Percentiles rank a stretch among this genome's conserved stretches.
phyloP scores from a whole-genome alignment of 2,329 filamentous ascomycete species.

The Phialophora verrucosa region DNA sequence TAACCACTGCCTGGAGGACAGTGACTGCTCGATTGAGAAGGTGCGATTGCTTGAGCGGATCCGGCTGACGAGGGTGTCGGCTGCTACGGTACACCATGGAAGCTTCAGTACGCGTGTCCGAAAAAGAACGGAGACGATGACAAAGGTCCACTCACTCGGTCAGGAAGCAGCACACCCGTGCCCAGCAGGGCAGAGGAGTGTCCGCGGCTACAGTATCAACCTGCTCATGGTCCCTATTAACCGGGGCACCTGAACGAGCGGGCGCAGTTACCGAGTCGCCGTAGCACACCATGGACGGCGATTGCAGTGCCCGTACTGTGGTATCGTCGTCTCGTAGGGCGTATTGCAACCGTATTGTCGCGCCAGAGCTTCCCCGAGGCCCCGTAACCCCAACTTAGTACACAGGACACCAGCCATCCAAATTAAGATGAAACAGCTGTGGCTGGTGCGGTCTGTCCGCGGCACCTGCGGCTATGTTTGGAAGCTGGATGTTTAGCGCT shows the following conservation, averaged over 20 bases:
- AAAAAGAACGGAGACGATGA: neutral
- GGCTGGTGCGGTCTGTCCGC: slow-evolving; percentile 16
- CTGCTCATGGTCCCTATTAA: neutral
- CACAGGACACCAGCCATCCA: neutral
- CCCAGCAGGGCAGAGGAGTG: neutral
- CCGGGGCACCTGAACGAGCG: neutral
- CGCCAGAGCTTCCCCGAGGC: neutral
- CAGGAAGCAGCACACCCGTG: neutral
- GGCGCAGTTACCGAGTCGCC: neutral
- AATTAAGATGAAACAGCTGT: slow-evolving; percentile 22
- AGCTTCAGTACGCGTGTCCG: neutral
- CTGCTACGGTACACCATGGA: neutral
- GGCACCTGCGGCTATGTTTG: neutral
- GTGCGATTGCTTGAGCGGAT: slow-evolving; percentile 3
- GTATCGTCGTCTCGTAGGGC: neutral
- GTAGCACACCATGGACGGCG: neutral
- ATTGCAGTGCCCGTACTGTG: neutral
- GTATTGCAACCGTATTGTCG: neutral
- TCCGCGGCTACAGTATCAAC: neutral
- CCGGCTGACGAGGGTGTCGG: neutral
- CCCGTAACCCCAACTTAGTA: neutral
- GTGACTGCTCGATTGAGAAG: slow-evolving; percentile 8
- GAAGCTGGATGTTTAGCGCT: neutral
- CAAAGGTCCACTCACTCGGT: neutral
- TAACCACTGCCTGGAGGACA: neutral